Evolutionary conservation across 2,329 filamentous ascomycete genomes (phyloP).

Genomic region (Cytospora leucostoma): DNA sequence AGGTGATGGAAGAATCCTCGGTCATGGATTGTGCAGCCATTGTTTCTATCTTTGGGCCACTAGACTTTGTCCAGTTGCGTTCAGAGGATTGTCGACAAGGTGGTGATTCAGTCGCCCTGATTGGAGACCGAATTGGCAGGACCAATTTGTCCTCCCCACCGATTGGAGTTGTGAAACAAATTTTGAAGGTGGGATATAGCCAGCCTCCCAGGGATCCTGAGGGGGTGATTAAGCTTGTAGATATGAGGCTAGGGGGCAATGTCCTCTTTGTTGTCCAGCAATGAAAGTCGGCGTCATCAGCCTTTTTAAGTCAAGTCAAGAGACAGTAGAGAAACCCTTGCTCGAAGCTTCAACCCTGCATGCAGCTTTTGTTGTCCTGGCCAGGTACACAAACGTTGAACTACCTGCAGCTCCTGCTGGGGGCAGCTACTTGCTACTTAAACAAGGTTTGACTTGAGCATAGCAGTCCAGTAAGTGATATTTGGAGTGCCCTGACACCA

Average conservation of each 20-base stretch:
- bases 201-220: background rate
- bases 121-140: constrained; percentile 17
- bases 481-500: background rate
- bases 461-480: no score
- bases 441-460: no score
- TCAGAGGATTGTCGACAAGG: background rate
- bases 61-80: constrained; percentile 5
- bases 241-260: background rate
- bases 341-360: no score
- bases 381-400: no score
- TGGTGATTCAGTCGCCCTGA: background rate
- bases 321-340: no score
- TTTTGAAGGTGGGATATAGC: constrained; percentile 8
- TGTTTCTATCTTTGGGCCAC: constrained; percentile 5
- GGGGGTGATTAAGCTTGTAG: background rate
- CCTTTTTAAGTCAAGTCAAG: background rate
- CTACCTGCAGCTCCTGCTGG: no score
- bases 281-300: background rate
- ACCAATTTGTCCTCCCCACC: constrained; percentile 18
- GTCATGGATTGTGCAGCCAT: constrained; percentile 28
- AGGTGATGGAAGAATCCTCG: constrained; percentile 55
- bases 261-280: background rate
- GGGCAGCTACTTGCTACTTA: no score
- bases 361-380: no score
- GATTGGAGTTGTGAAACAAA: constrained; percentile 7